phyloP scores from a whole-genome alignment of 257 asterid genomes.

The Solanum virginianum region DNA sequence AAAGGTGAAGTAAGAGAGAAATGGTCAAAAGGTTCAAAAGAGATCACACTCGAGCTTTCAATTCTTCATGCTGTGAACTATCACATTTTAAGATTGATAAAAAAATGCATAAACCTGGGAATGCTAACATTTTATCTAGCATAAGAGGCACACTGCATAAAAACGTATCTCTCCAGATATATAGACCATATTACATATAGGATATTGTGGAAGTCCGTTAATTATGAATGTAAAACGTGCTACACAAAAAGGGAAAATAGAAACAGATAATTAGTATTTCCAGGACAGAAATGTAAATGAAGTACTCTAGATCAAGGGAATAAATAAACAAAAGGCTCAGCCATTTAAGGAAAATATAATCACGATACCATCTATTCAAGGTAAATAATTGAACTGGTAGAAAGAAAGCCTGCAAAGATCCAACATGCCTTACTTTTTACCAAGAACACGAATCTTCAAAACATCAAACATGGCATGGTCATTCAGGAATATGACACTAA shows the following conservation, averaged over 20 bases:
- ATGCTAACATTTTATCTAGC: neutral
- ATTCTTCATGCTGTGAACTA: neutral
- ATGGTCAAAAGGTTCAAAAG: neutral
- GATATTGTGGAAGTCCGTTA: neutral
- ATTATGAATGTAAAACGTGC: neutral
- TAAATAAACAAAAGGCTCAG: neutral
- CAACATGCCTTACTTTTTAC: neutral
- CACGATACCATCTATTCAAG: neutral
- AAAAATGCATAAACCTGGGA: neutral
- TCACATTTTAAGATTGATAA: neutral
- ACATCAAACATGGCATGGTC: neutral
- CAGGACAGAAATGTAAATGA: neutral
- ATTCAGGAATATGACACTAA: neutral
- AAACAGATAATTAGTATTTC: neutral
- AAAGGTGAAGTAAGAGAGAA: neutral
- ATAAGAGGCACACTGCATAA: neutral
- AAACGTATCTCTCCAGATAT: neutral
- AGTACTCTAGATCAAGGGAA: neutral
- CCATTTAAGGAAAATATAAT: neutral
- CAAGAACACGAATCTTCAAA: neutral
- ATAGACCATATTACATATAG: neutral
- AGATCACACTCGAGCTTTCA: neutral
- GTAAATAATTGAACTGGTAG: neutral
- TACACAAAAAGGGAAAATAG: neutral
- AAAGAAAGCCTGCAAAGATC: neutral